A percentile compares a stretch with the other conserved stretches of the same genome.
phyloP scores from a whole-genome alignment of 73 alveolate species.

The Durusdinium trenchii region DNA sequence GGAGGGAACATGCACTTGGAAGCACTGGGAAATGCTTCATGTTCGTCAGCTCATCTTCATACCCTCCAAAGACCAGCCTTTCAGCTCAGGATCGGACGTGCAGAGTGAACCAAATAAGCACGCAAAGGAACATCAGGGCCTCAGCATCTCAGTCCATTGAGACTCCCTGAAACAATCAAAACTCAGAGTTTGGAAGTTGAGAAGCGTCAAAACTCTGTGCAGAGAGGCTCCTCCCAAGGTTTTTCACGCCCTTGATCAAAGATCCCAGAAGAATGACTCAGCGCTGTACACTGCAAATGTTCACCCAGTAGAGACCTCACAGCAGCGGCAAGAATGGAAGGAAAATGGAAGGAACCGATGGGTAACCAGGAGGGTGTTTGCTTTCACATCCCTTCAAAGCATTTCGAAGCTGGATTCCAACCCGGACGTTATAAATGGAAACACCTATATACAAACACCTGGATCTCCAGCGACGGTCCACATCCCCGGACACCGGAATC shows the following conservation, averaged over 20 bases:
- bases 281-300: neutral
- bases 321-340: neutral
- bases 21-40: too few species aligned
- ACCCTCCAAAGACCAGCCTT: too few species aligned
- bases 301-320: conserved; percentile 53
- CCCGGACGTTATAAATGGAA: too few species aligned
- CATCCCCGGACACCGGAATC: too few species aligned
- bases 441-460: too few species aligned
- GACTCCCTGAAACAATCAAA: too few species aligned
- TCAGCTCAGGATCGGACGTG: neutral
- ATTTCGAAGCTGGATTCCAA: too few species aligned
- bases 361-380: neutral
- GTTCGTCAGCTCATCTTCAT: too few species aligned
- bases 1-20: too few species aligned
- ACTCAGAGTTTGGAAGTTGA: too few species aligned
- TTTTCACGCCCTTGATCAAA: neutral
- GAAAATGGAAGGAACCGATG: neutral
- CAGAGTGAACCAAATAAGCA: conserved; percentile 76
- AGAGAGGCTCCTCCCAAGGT: neutral
- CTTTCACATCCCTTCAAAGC: neutral
- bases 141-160: too few species aligned
- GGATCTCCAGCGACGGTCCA: too few species aligned
- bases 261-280: neutral
- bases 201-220: neutral
- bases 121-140: conserved; percentile 89